Evolutionary conservation across 805 yeast species (phyloP).

Genomic region (Saturnispora dispora): DNA sequence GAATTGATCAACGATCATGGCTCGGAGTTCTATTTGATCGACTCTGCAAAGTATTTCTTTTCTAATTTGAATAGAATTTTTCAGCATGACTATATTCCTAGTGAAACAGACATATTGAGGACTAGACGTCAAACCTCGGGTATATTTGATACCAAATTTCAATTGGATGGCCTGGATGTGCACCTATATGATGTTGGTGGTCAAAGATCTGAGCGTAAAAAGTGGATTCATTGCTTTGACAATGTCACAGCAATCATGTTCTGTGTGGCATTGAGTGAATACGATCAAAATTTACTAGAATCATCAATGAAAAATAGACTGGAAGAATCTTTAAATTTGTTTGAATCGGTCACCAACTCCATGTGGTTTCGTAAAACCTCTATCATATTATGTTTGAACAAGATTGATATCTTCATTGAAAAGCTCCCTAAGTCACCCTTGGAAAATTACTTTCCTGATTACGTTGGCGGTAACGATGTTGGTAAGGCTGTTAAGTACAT

Average conservation of each 20-base stretch:
- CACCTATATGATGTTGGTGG: slow-evolving; percentile 88
- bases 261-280: slow-evolving; percentile 86
- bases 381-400: slow-evolving; percentile 76
- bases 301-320: slow-evolving; percentile 67
- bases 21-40: slow-evolving; percentile 72
- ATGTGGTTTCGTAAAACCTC: slow-evolving; percentile 89
- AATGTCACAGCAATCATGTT: slow-evolving; percentile 84
- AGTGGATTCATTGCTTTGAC: slow-evolving; percentile 96
- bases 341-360: slow-evolving; percentile 85
- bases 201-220: slow-evolving; percentile 88
- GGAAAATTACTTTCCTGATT: slow-evolving; percentile 79
- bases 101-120: slow-evolving; percentile 67
- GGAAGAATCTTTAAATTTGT: slow-evolving; percentile 73
- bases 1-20: slow-evolving; percentile 49
- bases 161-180: slow-evolving; percentile 57
- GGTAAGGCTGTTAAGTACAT: slow-evolving; percentile 88
- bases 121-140: slow-evolving; percentile 92
- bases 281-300: slow-evolving; percentile 78
- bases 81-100: slow-evolving; percentile 54
- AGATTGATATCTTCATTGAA: slow-evolving; percentile 83
- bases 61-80: slow-evolving; percentile 56
- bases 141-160: slow-evolving; percentile 73
- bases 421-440: slow-evolving; percentile 75
- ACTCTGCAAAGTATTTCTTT: slow-evolving; percentile 74
- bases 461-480: slow-evolving; percentile 82